Evolutionary conservation across 345 rosid genomes (phyloP).

Genomic region (Moringa oleifera): DNA sequence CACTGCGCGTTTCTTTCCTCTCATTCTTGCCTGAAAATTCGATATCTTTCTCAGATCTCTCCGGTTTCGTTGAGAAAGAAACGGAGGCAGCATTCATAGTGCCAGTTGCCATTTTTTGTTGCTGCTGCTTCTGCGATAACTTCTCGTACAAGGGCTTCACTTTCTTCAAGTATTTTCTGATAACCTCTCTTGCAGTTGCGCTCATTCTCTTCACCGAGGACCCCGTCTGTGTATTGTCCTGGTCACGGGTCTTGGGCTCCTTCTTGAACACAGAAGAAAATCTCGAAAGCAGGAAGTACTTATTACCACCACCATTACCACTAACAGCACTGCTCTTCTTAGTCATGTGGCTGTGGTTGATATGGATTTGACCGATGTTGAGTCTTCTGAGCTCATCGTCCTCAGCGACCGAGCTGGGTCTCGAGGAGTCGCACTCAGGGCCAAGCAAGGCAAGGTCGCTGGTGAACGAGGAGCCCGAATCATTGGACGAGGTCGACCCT

Average conservation of each 20-base stretch:
- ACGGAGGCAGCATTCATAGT: conserved; percentile 4
- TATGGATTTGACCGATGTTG: conserved; percentile 6
- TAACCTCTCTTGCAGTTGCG: conserved; percentile 70
- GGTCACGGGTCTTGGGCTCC: conserved; percentile 38
- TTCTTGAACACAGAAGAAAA: conserved; percentile 89
- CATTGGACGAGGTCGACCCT: conserved; percentile 66
- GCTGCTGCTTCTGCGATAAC: conserved; percentile 62
- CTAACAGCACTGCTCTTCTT: conserved; percentile 9
- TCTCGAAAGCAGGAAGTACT: conserved; percentile 68
- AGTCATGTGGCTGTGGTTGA: conserved; percentile 4
- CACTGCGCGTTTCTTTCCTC: conserved; percentile 24
- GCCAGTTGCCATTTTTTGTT: conserved; percentile 22
- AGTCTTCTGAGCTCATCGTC: conserved; percentile 57
- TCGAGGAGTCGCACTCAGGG: conserved; percentile 60
- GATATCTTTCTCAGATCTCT: conserved; percentile 24
- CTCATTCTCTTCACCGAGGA: conserved; percentile 73
- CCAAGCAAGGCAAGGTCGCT: conserved; percentile 41
- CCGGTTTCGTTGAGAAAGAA: conserved; percentile 15
- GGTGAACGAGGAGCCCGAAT: conserved; percentile 53
- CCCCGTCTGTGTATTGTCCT: conserved; percentile 14
- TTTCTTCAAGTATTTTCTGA: conserved; percentile 79
- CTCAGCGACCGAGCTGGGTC: conserved; percentile 80
- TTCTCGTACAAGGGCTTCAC: conserved; percentile 94
- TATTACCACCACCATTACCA: conserved; percentile 29
- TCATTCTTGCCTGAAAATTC: conserved; percentile 14